phyloP scores from a whole-genome alignment of 1,139 yeast genomes.

The Candida mesenterica region DNA sequence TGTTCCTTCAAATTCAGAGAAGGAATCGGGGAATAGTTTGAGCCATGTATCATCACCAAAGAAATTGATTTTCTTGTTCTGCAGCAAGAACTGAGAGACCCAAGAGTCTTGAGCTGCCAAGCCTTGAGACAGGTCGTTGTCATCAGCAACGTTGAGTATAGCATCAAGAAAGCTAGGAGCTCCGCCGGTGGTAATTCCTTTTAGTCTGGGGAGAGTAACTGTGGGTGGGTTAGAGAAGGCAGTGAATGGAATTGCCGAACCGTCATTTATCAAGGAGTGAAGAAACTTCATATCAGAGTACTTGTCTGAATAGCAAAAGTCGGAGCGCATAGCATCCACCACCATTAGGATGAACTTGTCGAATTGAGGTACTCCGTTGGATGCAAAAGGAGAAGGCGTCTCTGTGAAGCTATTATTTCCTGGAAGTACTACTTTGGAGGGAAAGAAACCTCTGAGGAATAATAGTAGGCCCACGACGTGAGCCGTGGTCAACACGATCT shows the following conservation, averaged over 20 bases:
- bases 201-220: constrained; percentile 74
- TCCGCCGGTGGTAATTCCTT: constrained; percentile 80
- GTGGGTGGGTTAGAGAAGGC: constrained; percentile 89
- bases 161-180: constrained; percentile 83
- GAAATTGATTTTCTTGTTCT: constrained; percentile 60
- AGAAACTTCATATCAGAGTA: constrained; percentile 61
- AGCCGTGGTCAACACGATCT: constrained; percentile 7
- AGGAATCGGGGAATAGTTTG: constrained; percentile 65
- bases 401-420: constrained; percentile 49
- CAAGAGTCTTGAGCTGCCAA: constrained; percentile 81
- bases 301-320: constrained; percentile 67
- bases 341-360: constrained; percentile 75
- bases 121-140: constrained; percentile 71
- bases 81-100: constrained; percentile 61
- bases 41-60: constrained; percentile 99
- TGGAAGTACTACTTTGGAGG: constrained; percentile 70
- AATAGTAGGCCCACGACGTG: constrained; percentile 17
- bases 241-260: constrained; percentile 81
- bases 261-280: constrained; percentile 63
- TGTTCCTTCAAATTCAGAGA: constrained; percentile 76
- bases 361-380: constrained; percentile 47
- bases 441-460: constrained; percentile 84
- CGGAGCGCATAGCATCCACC: constrained; percentile 90
- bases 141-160: constrained; percentile 89
- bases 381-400: constrained; percentile 20